Evolutionary conservation across 352 stramenopile genomes (phyloP).

Genomic region (Discostella stelligera): DNA sequence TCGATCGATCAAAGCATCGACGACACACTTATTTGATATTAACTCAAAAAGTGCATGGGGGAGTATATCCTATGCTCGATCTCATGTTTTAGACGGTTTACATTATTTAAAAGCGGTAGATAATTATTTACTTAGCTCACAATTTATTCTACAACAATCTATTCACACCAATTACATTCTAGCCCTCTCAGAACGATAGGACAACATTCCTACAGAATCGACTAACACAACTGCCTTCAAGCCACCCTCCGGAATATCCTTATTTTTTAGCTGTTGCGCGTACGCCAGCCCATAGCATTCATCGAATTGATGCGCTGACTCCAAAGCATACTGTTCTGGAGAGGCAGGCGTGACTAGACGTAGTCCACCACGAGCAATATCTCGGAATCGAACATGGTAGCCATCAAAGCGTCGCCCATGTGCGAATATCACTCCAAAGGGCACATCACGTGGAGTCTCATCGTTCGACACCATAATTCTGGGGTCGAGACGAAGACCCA

Average conservation of each 20-base stretch:
- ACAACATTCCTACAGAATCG: slow-evolving; percentile 89
- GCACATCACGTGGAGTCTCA: slow-evolving; percentile 82
- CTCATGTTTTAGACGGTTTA: too few species aligned
- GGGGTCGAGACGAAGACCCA: slow-evolving; percentile 85
- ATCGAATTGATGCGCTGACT: slow-evolving; percentile 91
- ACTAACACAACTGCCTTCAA: slow-evolving; percentile 95
- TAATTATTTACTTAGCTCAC: too few species aligned
- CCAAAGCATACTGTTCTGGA: slow-evolving; percentile 85
- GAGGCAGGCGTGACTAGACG: slow-evolving; percentile 93
- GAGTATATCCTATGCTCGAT: too few species aligned
- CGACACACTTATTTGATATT: too few species aligned
- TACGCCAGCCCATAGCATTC: slow-evolving; percentile 95
- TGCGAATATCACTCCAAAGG: slow-evolving; percentile 92
- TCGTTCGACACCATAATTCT: slow-evolving; percentile 76
- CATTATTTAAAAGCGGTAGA: too few species aligned
- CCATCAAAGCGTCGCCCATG: slow-evolving; percentile 95
- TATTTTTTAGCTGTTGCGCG: slow-evolving; percentile 98
- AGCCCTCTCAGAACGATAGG: too few species aligned
- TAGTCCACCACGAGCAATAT: slow-evolving; percentile 95
- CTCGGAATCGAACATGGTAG: slow-evolving; percentile 96
- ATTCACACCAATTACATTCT: too few species aligned
- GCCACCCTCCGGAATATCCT: slow-evolving; percentile 98
- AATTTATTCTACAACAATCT: too few species aligned
- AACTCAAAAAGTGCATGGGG: too few species aligned
- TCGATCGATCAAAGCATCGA: too few species aligned